Evolutionary conservation across 345 rosid genomes (phyloP), one percentile per base, ranked within the genome.

Genomic region (Citrus medica): DNA sequence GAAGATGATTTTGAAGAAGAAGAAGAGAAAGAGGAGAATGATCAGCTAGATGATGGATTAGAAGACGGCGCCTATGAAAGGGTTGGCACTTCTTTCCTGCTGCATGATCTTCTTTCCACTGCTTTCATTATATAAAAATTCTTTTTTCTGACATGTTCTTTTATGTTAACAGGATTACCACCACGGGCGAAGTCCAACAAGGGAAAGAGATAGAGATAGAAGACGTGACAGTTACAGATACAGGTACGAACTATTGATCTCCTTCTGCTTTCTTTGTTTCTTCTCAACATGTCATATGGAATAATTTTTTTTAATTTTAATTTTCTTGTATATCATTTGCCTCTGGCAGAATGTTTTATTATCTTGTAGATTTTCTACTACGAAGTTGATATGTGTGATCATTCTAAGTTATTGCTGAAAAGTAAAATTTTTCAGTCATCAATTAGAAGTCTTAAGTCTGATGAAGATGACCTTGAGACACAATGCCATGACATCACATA

Each of bases 1-100:
- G 99, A 94, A 84, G 99, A 94, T 73, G 98, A 96, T 81, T 96
- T 96, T 80, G 97, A 92, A 83, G 98, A 96, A 84, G 98, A 94
- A 75, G 99, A 97, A 84, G 95, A 97, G 76, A 92, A 90, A 69
- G 99, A 96, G 80, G 98, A 92, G 80, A 92, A 87, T 24, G 98
- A 89, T 60, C 89, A 82, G 78, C 80, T 85, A 21, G 89, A 70
- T 38, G 92, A 92, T 80, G 92, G 60, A 28, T 75, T 88, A 40
- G 98, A 90, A 65, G 82, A 86, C 56, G 89, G 81, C 38, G 79
- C 75, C 70, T 83, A 87, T 79, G 94, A 96, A 70, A 88, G 84
- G 93, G 98, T 93, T 78, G 70, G n/a, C 33, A 62, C 60, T 27
- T 65, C 19, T 33, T 61, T 73, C 53, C 33, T 66, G 21, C 35